These are phyloP conservation scores for Aspergillus brunneoviolaceus DNA, from an alignment of 2,329 filamentous ascomycete genomes.

Conservation along the genomic window DNA sequence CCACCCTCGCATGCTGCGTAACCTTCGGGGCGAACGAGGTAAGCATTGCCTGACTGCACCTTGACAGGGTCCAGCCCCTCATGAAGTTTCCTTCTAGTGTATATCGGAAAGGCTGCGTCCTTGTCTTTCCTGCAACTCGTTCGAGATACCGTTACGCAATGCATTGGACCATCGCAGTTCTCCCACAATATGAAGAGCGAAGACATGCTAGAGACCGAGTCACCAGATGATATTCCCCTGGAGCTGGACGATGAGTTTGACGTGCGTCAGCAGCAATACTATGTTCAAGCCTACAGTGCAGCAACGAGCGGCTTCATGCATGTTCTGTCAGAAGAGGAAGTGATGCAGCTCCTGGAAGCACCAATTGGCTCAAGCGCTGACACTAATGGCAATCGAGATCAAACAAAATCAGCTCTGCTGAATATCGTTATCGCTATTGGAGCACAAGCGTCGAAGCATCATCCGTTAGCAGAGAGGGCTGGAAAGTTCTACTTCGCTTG, in stretches of 20 bases:
- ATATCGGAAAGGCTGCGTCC: constrained; percentile 36
- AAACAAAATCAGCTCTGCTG: constrained; percentile 29
- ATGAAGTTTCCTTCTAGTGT: constrained; percentile 20
- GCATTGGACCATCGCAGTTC: constrained; percentile 57
- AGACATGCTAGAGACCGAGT: constrained; percentile 54
- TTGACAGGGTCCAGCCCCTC: constrained; percentile 23
- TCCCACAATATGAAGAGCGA: constrained; percentile 53
- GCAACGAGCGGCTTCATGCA: constrained; percentile 46
- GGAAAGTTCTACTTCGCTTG: constrained; percentile 48
- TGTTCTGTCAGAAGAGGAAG: constrained; percentile 28
- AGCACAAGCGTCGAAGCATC: constrained; percentile 46
- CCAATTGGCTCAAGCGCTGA: constrained; percentile 8
- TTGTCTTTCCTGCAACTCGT: constrained; percentile 59
- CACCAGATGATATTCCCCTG: constrained; percentile 34
- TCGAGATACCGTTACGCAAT: constrained; percentile 47
- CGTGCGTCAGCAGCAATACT: constrained; percentile 32
- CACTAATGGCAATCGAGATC: constrained; percentile 19
- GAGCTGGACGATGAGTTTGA: constrained; percentile 33
- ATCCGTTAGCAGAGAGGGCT: constrained; percentile 30
- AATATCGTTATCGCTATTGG: constrained; percentile 56
- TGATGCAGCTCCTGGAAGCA: constrained; percentile 24
- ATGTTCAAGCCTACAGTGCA: constrained; percentile 33
- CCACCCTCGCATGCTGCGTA: constrained; percentile 49
- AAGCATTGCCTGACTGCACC: neutral
- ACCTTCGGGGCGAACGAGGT: constrained; percentile 55